Conservation (phyloP, 345 rosid genomes). For the Rhodamnia rubescens region DNA sequence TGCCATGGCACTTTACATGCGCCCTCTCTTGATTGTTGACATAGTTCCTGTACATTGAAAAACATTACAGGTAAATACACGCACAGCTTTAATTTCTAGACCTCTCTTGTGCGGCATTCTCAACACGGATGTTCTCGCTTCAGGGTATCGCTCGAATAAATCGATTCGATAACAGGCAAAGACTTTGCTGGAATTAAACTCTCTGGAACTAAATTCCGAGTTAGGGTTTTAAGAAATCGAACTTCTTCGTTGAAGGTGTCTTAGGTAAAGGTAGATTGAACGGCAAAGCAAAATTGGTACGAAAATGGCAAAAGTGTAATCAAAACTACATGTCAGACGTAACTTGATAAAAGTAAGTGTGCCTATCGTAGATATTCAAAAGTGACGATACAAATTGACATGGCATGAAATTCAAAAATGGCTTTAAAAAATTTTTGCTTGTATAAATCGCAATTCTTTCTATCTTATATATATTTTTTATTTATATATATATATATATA, state of each 20-base stretch:
- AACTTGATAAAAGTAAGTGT: fast-evolving
- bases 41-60: not conserved
- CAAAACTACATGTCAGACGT: fast-evolving
- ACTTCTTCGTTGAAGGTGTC: not conserved
- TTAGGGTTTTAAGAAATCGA: no score
- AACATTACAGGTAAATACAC: no score
- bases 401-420: no score
- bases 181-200: no score
- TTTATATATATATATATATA: no score
- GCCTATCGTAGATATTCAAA: not conserved
- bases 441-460: no score
- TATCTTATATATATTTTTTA: no score
- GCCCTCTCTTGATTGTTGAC: not conserved
- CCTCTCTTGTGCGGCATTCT: not conserved
- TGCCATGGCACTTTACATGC: not conserved
- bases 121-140: not conserved
- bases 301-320: not conserved
- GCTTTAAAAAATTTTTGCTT: no score
- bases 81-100: not conserved
- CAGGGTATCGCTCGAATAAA: no score
- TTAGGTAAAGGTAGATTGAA: not conserved
- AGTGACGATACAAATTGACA: not conserved
- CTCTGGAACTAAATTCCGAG: no score
- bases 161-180: no score
- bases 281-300: not conserved